phyloP scores from a whole-genome alignment of 352 stramenopile species.

The Lagenidium giganteum region DNA sequence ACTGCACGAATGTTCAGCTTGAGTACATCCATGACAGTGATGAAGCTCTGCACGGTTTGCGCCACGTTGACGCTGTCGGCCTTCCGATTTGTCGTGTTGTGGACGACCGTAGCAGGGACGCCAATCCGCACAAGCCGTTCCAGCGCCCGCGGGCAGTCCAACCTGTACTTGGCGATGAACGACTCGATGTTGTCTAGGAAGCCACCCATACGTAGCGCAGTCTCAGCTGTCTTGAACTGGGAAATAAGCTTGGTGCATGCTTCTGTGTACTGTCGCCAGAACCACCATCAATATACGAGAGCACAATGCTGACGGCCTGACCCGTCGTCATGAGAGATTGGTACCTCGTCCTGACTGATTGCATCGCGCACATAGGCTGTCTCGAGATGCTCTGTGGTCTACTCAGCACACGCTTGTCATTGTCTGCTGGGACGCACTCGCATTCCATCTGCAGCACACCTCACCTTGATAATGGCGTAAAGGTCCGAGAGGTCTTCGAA shows the following conservation, averaged over 20 bases:
- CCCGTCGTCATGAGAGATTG: too few species aligned
- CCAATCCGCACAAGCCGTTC: constrained; percentile 93
- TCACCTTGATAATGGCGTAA: constrained; percentile 95
- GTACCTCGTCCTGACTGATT: constrained; percentile 88
- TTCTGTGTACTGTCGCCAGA: constrained; percentile 89
- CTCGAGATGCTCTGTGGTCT: constrained; percentile 96
- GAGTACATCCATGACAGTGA: constrained; percentile 98
- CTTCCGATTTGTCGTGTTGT: constrained; percentile 76
- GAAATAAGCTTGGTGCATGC: constrained; percentile 97
- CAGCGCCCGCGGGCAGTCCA: constrained; percentile 94
- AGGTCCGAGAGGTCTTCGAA: constrained; percentile 89
- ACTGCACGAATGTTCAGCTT: constrained; percentile 97
- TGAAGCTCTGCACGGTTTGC: constrained; percentile 97
- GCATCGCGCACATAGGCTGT: constrained; percentile 95
- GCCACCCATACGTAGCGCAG: constrained; percentile 77
- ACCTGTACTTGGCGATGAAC: constrained; percentile 94
- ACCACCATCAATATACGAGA: constrained; percentile 1
- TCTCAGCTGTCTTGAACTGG: constrained; percentile 97
- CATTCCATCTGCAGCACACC: neutral
- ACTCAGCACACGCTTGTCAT: neutral
- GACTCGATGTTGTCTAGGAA: constrained; percentile 62
- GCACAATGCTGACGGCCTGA: too few species aligned
- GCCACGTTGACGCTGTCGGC: constrained; percentile 89
- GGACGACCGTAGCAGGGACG: constrained; percentile 90
- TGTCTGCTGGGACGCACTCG: neutral